phyloP scores from a whole-genome alignment of 129 eudicot genomes.

The Helianthus annuus region HanXRQr2.0-SUNRISE NC_035449.2:56350833-56351332 shows the following conservation, averaged over 20 bases:
- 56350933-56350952: constrained; percentile 43
- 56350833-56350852: constrained; percentile 85
- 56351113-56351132: constrained; percentile 30
- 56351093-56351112: constrained; percentile 16
- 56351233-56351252: no score
- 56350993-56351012: constrained; percentile 47
- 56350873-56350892: constrained; percentile 74
- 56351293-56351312: constrained; percentile 25
- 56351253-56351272: not conserved
- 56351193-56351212: no score
- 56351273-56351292: not conserved
- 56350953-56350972: constrained; percentile 58
- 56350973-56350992: constrained; percentile 49
- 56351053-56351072: constrained; percentile 56
- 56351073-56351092: constrained; percentile 35
- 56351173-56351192: no score
- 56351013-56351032: constrained; percentile 56
- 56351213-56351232: no score
- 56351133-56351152: not conserved
- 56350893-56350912: constrained; percentile 50
- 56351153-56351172: no score
- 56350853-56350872: constrained; percentile 89
- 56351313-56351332: constrained; percentile 17
- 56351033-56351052: constrained; percentile 78
- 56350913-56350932: constrained; percentile 55